phyloP scores from a whole-genome alignment of 345 rosid genomes.

The Euphorbia pulcherrima region DNA sequence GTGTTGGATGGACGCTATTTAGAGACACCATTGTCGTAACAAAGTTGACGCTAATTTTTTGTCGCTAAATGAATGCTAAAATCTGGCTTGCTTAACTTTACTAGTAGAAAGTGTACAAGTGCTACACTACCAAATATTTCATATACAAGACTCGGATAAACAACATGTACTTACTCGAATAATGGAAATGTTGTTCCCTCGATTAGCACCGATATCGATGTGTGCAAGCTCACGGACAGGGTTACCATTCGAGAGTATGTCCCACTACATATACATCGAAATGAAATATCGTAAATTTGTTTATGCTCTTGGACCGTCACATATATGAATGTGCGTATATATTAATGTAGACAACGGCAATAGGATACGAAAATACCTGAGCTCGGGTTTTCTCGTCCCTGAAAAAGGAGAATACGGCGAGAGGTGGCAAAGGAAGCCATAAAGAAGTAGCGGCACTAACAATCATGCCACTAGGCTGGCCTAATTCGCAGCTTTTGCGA shows the following conservation, averaged over 20 bases:
- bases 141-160: too few relatives aligned
- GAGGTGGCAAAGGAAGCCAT: constrained; percentile 49
- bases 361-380: constrained; percentile 37
- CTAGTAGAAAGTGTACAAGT: too few relatives aligned
- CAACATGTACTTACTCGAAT: constrained; percentile 35
- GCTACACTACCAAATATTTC: too few relatives aligned
- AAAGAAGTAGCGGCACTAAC: constrained; percentile 60
- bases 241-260: constrained; percentile 43
- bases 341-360: background rate
- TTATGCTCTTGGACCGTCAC: background rate
- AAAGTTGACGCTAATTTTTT: too few relatives aligned
- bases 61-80: too few relatives aligned
- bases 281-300: background rate
- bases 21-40: too few relatives aligned
- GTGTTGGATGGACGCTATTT: too few relatives aligned
- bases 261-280: constrained; percentile 53
- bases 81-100: too few relatives aligned
- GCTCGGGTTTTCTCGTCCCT: constrained; percentile 31
- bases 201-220: constrained; percentile 39
- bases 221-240: constrained; percentile 42
- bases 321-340: background rate
- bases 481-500: constrained; percentile 34
- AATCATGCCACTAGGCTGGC: constrained; percentile 51
- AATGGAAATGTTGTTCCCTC: constrained; percentile 45
- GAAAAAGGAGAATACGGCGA: constrained; percentile 42